Conservation (phyloP, 2,329 filamentous ascomycete species). For the Aspergillus aculeatinus region DNA sequence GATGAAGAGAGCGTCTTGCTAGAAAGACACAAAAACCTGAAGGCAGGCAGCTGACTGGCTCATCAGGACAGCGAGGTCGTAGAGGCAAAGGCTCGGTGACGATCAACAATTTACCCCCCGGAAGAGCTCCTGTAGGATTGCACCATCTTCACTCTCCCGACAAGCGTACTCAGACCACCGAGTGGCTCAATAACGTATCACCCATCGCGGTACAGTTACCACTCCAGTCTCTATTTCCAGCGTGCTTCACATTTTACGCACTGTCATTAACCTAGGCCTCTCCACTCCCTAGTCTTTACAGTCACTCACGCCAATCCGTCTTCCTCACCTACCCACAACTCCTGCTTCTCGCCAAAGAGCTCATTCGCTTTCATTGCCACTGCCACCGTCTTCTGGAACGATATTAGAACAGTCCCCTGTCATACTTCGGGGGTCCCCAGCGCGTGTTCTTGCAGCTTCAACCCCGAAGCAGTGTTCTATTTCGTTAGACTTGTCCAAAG, state of each 20-base stretch:
- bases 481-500: not conserved
- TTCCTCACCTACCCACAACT: not conserved
- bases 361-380: not conserved
- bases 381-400: not conserved
- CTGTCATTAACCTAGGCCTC: not conserved
- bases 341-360: not conserved
- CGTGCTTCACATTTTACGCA: not conserved
- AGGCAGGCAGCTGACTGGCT: not conserved
- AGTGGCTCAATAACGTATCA: not conserved
- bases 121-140: constrained; percentile 15
- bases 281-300: not conserved
- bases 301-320: not conserved
- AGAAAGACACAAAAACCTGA: too few relatives aligned
- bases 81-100: constrained; percentile 16
- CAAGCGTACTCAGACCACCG: not conserved
- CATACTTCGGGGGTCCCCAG: not conserved
- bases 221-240: not conserved
- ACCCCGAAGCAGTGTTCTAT: not conserved
- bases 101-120: constrained; percentile 18
- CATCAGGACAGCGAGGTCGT: constrained; percentile 14
- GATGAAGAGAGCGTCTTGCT: too few relatives aligned
- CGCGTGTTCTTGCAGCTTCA: not conserved
- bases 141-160: not conserved
- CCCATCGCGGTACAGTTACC: not conserved
- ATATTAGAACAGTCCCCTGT: not conserved